phyloP scores from a whole-genome alignment of 139 green algal species.

The Chlamydomonas sphaeroides region DNA sequence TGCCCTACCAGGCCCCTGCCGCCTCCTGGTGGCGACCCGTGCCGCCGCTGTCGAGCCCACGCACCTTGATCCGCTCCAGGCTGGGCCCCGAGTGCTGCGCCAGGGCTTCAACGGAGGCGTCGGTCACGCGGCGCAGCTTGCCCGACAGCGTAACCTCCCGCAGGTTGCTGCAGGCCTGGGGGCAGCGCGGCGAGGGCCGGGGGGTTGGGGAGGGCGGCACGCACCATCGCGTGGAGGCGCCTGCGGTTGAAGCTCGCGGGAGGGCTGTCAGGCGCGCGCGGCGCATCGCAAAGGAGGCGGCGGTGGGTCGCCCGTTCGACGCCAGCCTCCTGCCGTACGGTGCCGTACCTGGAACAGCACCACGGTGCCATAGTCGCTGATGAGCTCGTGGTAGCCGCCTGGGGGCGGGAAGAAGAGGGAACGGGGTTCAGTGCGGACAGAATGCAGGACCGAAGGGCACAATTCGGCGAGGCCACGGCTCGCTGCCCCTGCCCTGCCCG shows the following conservation, averaged over 20 bases:
- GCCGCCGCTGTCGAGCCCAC: neutral
- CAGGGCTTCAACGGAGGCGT: conserved; percentile 23
- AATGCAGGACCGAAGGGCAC: no score
- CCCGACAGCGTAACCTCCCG: neutral
- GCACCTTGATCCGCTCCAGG: conserved; percentile 8
- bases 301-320: no score
- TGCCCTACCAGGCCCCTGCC: neutral
- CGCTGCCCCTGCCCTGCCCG: no score
- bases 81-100: neutral
- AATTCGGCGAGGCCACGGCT: no score
- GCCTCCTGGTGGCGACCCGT: neutral
- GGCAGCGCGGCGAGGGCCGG: no score
- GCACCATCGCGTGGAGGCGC: no score
- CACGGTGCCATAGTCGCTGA: conserved; percentile 30
- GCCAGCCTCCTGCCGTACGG: no score
- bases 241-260: no score
- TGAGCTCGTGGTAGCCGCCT: conserved; percentile 40
- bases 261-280: no score
- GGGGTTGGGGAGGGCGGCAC: no score
- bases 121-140: conserved; percentile 37
- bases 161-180: conserved; percentile 22
- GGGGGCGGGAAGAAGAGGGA: neutral
- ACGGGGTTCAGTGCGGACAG: no score
- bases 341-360: conserved; percentile 31
- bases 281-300: no score